Percentiles rank a stretch among this genome's conserved stretches.
phyloP scores from a whole-genome alignment of 257 asterid species.

The Solanum sitiens region DNA sequence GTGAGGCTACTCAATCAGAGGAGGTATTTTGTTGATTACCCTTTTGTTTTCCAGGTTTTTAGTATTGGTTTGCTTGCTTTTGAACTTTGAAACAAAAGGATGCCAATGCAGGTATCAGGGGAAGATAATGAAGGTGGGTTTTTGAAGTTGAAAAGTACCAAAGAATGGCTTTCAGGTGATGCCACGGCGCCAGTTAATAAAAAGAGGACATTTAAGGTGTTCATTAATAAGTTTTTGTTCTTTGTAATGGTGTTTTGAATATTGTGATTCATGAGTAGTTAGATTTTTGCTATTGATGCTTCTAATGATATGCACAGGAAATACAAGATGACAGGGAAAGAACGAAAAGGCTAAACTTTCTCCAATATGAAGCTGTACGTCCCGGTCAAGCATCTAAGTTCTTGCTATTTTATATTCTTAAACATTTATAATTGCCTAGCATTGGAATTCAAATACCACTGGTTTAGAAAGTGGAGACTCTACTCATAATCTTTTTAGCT shows the following conservation, averaged over 20 bases:
- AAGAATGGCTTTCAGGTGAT: slow-evolving; percentile 76
- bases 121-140: slow-evolving; percentile 65
- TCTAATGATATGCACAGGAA: slow-evolving; percentile 40
- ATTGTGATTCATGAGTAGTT: not conserved
- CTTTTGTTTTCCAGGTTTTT: not conserved
- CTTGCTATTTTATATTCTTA: not conserved
- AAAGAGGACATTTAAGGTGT: slow-evolving; percentile 60
- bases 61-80: not conserved
- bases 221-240: not conserved
- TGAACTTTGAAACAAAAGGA: not conserved
- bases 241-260: not conserved
- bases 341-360: slow-evolving; percentile 60
- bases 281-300: not conserved
- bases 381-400: not conserved
- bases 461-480: not conserved
- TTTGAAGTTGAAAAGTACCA: slow-evolving; percentile 61
- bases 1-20: not conserved
- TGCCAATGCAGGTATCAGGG: slow-evolving; percentile 7
- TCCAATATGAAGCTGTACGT: slow-evolving; percentile 85
- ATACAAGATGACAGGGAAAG: slow-evolving; percentile 52
- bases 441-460: not conserved
- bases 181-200: slow-evolving; percentile 56
- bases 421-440: not conserved
- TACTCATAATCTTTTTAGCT: not conserved
- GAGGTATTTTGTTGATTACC: not conserved